Base-by-base conservation (phyloP, 2,329 filamentous ascomycete genomes). In the Capronia coronata region DNA sequence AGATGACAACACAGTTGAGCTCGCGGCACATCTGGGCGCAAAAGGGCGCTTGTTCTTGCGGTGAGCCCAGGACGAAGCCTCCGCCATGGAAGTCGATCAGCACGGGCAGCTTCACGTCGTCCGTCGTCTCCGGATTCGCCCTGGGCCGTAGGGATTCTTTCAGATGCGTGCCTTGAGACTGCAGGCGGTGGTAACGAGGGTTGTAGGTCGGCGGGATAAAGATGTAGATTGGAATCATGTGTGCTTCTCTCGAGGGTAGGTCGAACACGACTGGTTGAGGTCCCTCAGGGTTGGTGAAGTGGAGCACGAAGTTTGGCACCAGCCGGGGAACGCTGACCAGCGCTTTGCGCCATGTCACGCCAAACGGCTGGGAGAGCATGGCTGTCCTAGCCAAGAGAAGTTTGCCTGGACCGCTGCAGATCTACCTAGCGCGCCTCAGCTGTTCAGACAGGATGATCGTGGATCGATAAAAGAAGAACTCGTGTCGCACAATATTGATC, bases 21-120 rank as follows among this genome's bases (percentile, higher is more conserved):
- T 71, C 66, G 9, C 68, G 63, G 23, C 67, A 67, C 62, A 74
- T 68, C 64, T 69, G 69, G 4, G 70, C 65, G 48, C 69, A 72
- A 58, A 73, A 75, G 0, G 71, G 70, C 11, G 71, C 69, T 52
- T 75, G 59, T 42, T 61, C 59, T 32, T 58, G 56, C 29, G 56
- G 58, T 2, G 50, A 57, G 10, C 58, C 58, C 13, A 61, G 50
- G 14, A 61, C 55, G 46, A 61, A 61, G 21, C 55, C 51, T n/a
- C 58, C 58, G 14, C 58, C 58, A 25, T 61, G 58, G 40, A 61
- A 61, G 44, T 61, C 58, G 34, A 61, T 53, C 40, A 61, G 40
- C 13, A 61, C 57, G 7, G 58, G 63, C 27, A 53, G 30, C 10
- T 45, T 54, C 6, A 32, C 44, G 3, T 48, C 39, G 29, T 51